A percentile compares a stretch with the other conserved stretches of the same genome.
phyloP scores from a whole-genome alignment of 345 rosid genomes.

The Bruguiera parviflora region DNA sequence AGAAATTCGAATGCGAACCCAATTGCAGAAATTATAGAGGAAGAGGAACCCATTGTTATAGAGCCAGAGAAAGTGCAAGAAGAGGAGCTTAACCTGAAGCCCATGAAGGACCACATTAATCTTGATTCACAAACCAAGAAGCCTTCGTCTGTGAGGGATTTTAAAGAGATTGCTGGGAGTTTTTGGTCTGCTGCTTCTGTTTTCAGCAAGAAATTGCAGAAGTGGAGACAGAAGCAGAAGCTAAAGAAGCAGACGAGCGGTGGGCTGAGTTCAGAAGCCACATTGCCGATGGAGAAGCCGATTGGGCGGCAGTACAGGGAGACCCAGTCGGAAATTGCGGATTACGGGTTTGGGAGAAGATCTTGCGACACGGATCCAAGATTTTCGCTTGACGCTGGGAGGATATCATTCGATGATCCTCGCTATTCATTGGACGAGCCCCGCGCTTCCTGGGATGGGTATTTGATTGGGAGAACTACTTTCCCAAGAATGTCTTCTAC shows the following conservation, averaged over 20 bases:
- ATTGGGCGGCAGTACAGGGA: slow-evolving; percentile 84
- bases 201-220: slow-evolving; percentile 90
- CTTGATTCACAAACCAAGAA: slow-evolving; percentile 80
- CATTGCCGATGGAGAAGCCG: slow-evolving; percentile 94
- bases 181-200: slow-evolving; percentile 99
- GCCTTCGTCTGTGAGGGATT: slow-evolving; percentile 53
- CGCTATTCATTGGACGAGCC: slow-evolving; percentile 93
- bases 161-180: slow-evolving; percentile 72
- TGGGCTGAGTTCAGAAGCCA: slow-evolving; percentile 53
- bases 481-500: slow-evolving; percentile 82
- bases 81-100: slow-evolving; percentile 51
- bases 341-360: slow-evolving; percentile 88
- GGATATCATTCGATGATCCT: slow-evolving; percentile 81
- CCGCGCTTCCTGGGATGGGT: slow-evolving; percentile 95
- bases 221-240: slow-evolving; percentile 98
- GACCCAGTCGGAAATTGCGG: slow-evolving; percentile 97
- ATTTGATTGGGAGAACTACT: slow-evolving; percentile 55
- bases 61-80: slow-evolving; percentile 21
- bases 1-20: slow-evolving; percentile 32
- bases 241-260: slow-evolving; percentile 63
- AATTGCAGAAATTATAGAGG: slow-evolving; percentile 49
- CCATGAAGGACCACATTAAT: slow-evolving; percentile 91
- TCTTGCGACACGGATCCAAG: slow-evolving; percentile 99
- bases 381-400: slow-evolving; percentile 77
- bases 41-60: slow-evolving; percentile 20